A percentile compares a stretch with the other conserved stretches of the same genome.
Evolutionary conservation across 768 basidiomycete species (phyloP).

Genomic region (Agaricus blazei): DNA sequence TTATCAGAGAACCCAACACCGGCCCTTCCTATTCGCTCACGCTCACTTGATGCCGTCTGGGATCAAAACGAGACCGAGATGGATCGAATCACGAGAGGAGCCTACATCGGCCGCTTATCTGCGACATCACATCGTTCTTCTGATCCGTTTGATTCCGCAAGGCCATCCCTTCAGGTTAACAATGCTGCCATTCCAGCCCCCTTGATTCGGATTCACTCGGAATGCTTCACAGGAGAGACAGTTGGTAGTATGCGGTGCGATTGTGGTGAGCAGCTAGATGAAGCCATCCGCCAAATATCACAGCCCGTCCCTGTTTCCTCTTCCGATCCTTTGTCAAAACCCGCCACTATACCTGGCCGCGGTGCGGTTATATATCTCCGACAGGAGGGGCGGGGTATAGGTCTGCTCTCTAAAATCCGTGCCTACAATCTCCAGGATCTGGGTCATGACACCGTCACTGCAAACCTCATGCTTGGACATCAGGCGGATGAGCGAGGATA

Average conservation of each 20-base stretch:
- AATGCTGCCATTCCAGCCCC: conserved; percentile 53
- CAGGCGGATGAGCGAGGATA: conserved; percentile 92
- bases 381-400: conserved; percentile 97
- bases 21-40: conserved; percentile 72
- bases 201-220: conserved; percentile 93
- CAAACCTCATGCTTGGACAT: conserved; percentile 93
- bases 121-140: conserved; percentile 45
- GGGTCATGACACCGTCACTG: conserved; percentile 97
- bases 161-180: conserved; percentile 12
- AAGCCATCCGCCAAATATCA: conserved; percentile 88
- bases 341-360: conserved; percentile 66
- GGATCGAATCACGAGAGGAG: conserved; percentile 91
- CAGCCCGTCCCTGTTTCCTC: conserved; percentile 51
- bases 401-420: conserved; percentile 89
- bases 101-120: conserved; percentile 84
- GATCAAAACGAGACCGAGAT: conserved; percentile 80
- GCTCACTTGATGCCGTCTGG: conserved; percentile 82
- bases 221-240: conserved; percentile 98
- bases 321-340: conserved; percentile 22
- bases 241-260: conserved; percentile 98
- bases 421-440: conserved; percentile 98
- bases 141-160: conserved; percentile 23
- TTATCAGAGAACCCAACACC: conserved; percentile 40
- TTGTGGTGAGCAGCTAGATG: conserved; percentile 97
- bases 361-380: conserved; percentile 94